Evolutionary conservation across 192 early-diverging fungal species (phyloP), one percentile per base, ranked within the genome.

Genomic region (Coemansia sp.): DNA sequence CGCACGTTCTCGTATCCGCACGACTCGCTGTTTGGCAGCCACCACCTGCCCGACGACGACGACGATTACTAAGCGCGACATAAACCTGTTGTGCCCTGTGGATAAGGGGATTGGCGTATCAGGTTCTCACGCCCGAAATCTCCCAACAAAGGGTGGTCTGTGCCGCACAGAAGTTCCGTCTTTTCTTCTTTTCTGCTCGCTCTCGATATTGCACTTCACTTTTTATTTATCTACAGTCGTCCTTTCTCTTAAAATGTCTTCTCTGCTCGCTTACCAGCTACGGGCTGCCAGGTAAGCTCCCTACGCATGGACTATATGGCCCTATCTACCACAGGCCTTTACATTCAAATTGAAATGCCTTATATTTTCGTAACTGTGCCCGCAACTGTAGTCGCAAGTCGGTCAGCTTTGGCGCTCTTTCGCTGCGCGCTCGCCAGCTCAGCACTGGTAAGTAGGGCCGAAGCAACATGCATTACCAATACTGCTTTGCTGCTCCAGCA

Each of bases 1-100:
- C 91, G 94, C 63, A 73, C 74, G 1, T 82, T 82, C 42, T 76
- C 79, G 43, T 70, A 80, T 25, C 77, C 77, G 2, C 77, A 80
- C 47, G 77, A 74, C 24, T 53, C 72, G 41, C 68, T 65, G 20
- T 80, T 74, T 62, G 68, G 49, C 49, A 72, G 74, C 35, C 40
- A 41, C 27, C 47, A 54, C 17, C 29, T 25, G 15, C 38, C 37
- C 19, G 56, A 59, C 19, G 57, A 60, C 15, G 40, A 46, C 5
- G 64, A 56, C 35, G n/a, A 56, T 14, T 37, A 43, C 14, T 32
- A 43, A 22, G 56, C 17, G 29, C n/a, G n/a, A n/a, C n/a, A n/a
- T n/a, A n/a, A n/a, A n/a, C n/a, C n/a, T n/a, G n/a, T n/a, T n/a
- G n/a, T n/a, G 42, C 42, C 35, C 32, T 35, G 24, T 8, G 6